Evolutionary conservation across 2,329 filamentous ascomycete genomes (phyloP).

Genomic region (Aspergillus glaucus): DNA sequence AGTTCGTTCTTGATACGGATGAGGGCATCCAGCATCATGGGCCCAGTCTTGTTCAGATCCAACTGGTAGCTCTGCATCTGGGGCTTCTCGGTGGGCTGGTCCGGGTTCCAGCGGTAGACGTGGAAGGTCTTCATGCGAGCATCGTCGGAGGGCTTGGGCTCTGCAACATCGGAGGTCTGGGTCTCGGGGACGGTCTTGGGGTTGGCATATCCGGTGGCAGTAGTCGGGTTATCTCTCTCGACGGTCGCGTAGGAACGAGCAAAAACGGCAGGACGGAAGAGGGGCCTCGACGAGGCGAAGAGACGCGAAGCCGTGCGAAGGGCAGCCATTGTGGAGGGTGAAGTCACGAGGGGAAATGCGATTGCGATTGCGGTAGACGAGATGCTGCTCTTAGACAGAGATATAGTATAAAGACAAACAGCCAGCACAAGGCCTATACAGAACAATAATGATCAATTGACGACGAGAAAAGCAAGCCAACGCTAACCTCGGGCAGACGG

Average conservation of each 20-base stretch:
- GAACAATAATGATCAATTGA: conserved; percentile 1
- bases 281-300: conserved; percentile 36
- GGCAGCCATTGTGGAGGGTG: conserved; percentile 38
- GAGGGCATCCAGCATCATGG: conserved; percentile 95
- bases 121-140: conserved; percentile 86
- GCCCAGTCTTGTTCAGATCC: conserved; percentile 97
- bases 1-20: conserved; percentile 99
- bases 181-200: conserved; percentile 38
- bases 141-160: conserved; percentile 52
- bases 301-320: conserved; percentile 44
- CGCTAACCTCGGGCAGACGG: conserved; percentile 31
- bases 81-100: conserved; percentile 85
- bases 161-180: conserved; percentile 55
- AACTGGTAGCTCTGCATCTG: conserved; percentile 91
- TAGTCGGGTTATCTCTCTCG: conserved; percentile 28
- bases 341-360: conserved; percentile 1
- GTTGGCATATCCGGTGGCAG: conserved; percentile 21
- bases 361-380: too few species aligned
- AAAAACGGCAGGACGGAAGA: conserved; percentile 36
- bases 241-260: conserved; percentile 45
- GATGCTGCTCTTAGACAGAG: not conserved
- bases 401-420: not conserved
- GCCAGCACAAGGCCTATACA: not conserved
- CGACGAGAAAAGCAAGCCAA: conserved; percentile 1
- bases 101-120: conserved; percentile 98